A percentile compares a stretch with the other conserved stretches of the same genome.
These are phyloP conservation scores for Picochlorum sp. DNA, from an alignment of 139 green algal species.

Conservation along the genomic window DNA sequence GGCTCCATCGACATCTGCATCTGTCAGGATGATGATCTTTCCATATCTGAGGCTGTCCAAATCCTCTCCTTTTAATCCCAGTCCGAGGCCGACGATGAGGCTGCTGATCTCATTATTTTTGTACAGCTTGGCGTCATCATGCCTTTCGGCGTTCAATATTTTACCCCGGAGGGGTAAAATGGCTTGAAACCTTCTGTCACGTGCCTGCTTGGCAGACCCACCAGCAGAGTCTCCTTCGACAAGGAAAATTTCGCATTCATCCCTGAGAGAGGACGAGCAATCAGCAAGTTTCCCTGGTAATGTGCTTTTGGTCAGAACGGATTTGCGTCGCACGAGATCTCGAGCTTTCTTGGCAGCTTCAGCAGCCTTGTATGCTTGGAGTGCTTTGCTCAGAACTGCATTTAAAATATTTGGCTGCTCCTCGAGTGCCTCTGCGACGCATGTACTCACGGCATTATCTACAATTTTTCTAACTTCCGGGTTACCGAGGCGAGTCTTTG, in stretches of 20 bases:
- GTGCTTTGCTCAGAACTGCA: constrained; percentile 54
- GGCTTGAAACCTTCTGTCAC: constrained; percentile 66
- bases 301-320: constrained; percentile 68
- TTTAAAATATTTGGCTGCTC: constrained; percentile 32
- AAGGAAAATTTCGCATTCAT: constrained; percentile 86
- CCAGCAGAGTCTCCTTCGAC: constrained; percentile 96
- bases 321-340: constrained; percentile 92
- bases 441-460: constrained; percentile 47
- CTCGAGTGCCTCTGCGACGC: constrained; percentile 50
- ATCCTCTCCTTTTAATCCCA: constrained; percentile 66
- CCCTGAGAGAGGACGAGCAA: constrained; percentile 55
- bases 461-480: constrained; percentile 78
- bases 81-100: constrained; percentile 87
- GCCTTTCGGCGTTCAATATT: constrained; percentile 94
- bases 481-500: constrained; percentile 94
- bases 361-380: constrained; percentile 56
- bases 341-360: constrained; percentile 89
- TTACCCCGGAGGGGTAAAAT: constrained; percentile 93
- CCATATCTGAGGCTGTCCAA: constrained; percentile 32
- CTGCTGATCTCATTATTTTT: constrained; percentile 92
- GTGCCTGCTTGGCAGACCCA: constrained; percentile 88
- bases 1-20: constrained; percentile 96
- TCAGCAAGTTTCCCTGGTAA: constrained; percentile 96
- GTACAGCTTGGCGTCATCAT: constrained; percentile 73
- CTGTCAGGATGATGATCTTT: constrained; percentile 92